Evolutionary conservation across 805 yeast species (phyloP), one percentile per base, ranked within the genome.

Genomic region (Yarrowia bubula): DNA sequence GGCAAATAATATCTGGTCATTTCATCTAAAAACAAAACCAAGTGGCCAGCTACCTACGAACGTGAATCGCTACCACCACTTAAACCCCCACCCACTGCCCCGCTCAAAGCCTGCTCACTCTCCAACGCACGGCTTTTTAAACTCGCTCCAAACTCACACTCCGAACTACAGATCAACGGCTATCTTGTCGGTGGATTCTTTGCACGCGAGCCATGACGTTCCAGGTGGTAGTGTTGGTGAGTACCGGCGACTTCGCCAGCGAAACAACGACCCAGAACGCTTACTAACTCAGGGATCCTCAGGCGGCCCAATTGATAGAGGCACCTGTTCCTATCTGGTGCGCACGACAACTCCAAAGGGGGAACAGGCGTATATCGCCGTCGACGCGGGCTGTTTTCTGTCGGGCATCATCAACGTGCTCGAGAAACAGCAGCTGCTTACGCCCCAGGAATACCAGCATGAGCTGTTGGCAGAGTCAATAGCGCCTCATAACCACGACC

Each of bases 301-400:
- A 1, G 97, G 97, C 7, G 97, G 97, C 1, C 97, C 97, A 0
- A 72, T 86, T 11, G 95, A 89, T 37, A 83, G 86, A 7, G 77
- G 80, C 15, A 89, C 88, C 3, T 90, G 93, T 68, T 80, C 90
- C 2, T 82, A 86, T 66, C 75, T 92, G 63, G 69, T 92, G 17
- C 88, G 91, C 81, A n/a, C 17, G 15, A 44, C 33, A 28, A 8
- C 32, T 1, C 8, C 48, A 44, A 4, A 28, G 17, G 48, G 7
- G 15, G 17, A 42, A 11, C 32, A n/a, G 32, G 32, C 69, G 76
- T 70, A 88, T 8, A 67, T 90, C 1, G 83, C 87, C 51, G 74
- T 92, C 10, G 98, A 92, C 72, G 96, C 90, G 0, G 98, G 98
- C 0, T 78, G 88, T 1, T 92, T 96, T 0, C 68, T 88, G 17